These are phyloP conservation scores for Aphanomyces astaci DNA, from an alignment of 352 stramenopile species.

Conservation along the genomic window DNA sequence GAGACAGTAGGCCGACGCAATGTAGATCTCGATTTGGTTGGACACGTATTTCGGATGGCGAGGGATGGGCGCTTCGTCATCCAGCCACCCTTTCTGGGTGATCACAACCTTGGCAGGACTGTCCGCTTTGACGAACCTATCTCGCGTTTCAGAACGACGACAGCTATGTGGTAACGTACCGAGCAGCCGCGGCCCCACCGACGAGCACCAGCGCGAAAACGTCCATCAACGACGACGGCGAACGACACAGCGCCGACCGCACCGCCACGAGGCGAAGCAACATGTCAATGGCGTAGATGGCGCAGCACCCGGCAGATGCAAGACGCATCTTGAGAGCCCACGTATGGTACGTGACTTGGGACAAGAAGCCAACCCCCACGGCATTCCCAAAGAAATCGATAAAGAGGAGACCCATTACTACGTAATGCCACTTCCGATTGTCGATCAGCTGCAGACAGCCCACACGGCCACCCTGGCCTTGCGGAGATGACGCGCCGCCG, in stretches of 20 bases:
- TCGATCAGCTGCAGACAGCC: conserved; percentile 61
- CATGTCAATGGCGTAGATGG: conserved; percentile 82
- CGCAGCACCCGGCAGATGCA: conserved; percentile 65
- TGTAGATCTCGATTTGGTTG: conserved; percentile 45
- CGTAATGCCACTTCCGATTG: conserved; percentile 83
- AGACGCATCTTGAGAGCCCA: conserved; percentile 30
- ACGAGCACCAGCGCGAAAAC: conserved; percentile 62
- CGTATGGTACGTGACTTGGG: conserved; percentile 9
- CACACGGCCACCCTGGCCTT: not conserved
- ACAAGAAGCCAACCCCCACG: conserved; percentile 10
- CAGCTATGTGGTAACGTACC: conserved; percentile 33
- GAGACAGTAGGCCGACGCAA: conserved; percentile 59
- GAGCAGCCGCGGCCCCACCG: conserved; percentile 40
- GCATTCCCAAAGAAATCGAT: conserved; percentile 67
- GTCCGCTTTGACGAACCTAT: conserved; percentile 13
- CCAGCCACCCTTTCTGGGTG: not conserved
- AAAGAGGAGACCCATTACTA: conserved; percentile 74
- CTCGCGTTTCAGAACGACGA: not conserved
- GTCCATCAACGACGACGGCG: conserved; percentile 75
- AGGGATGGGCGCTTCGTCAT: not conserved
- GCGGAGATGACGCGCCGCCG: not conserved
- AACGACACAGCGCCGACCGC: conserved; percentile 65
- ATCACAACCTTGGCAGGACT: conserved; percentile 3
- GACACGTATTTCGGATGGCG: conserved; percentile 26
- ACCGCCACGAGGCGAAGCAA: conserved; percentile 63